Evolutionary conservation across 2,329 filamentous ascomycete species (phyloP), one percentile per base, ranked within the genome.

Genomic region (Aspergillus flavus): DNA sequence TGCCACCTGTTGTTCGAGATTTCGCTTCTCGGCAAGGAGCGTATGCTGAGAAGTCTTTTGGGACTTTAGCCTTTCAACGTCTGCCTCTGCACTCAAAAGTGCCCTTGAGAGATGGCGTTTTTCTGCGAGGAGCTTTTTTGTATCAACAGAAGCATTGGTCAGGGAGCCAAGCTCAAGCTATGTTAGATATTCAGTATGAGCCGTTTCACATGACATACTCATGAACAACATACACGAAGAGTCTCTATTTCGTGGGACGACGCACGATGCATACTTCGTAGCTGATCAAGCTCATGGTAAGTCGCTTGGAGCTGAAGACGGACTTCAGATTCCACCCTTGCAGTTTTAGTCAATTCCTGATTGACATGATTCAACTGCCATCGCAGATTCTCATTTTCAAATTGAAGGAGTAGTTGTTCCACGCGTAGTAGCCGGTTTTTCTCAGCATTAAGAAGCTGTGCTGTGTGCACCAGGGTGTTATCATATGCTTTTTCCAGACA

Each of bases 1-100:
- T 72, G 85, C 89, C 32, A 97, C 77, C 77, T 95, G 91, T 54
- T 91, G 89, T 73, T 95, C 89, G 16, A 97, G 79, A 2, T 90
- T 85, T 53, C 94, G 83, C 76, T 96, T 97, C 73, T 96, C 93
- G 1, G 90, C 83, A 19, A 96, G 82, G 12, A 92, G 81, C 2
- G 86, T 84, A 71, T 93, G 89, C 59, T 94, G 87, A 16, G 83
- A 82, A 36, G 80, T 77, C 23, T 81, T 82, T 73, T 90, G 87
- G 7, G 84, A 81, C 66, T 83, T 84, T 16, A 90, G 78, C 71
- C 88, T 86, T 66, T 89, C 87, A 39, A 90, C 72, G 73, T 91
- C 88, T 3, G 86, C 85, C 69, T 85, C 86, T 61, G 90, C 69
- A 7, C 78, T 81, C 30, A 85, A 82, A 23, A 91, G 72, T 70